Evolutionary conservation across 1,284 basidiomycete genomes (phyloP).

Genomic region (Moesziomyces antarcticus): DNA sequence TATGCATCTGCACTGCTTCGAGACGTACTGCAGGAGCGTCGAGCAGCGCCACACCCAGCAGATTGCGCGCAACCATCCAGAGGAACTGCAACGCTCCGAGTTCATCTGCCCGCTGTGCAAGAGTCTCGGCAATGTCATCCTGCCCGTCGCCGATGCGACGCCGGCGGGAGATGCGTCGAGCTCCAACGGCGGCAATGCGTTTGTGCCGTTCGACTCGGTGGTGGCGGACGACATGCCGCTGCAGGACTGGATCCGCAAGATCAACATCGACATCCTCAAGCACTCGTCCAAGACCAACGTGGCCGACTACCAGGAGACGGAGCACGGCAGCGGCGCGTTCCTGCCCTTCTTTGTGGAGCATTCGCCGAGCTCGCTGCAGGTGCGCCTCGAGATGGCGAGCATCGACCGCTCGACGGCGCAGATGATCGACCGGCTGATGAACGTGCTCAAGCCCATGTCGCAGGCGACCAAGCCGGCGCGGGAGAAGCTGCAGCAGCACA

Average conservation of each 20-base stretch:
- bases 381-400: constrained; percentile 41
- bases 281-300: constrained; percentile 52
- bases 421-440: constrained; percentile 62
- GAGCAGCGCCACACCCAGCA: constrained; percentile 89
- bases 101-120: constrained; percentile 99
- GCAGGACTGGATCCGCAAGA: constrained; percentile 65
- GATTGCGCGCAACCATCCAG: constrained; percentile 92
- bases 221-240: constrained; percentile 45
- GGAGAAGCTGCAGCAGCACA: constrained; percentile 51
- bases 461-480: constrained; percentile 44
- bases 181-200: constrained; percentile 1
- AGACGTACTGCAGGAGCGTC: constrained; percentile 86
- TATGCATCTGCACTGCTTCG: constrained; percentile 97
- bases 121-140: constrained; percentile 90
- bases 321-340: constrained; percentile 64
- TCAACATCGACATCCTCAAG: constrained; percentile 67
- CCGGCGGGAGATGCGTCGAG: constrained; percentile 1
- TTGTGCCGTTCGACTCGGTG: constrained; percentile 27
- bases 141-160: constrained; percentile 76
- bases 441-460: constrained; percentile 62
- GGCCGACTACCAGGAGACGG: constrained; percentile 56
- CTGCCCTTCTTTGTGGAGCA: constrained; percentile 56
- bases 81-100: constrained; percentile 89
- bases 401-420: constrained; percentile 51
- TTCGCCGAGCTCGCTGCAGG: constrained; percentile 39